Evolutionary conservation across 306 rosid genomes (phyloP).

Genomic region (Citrullus colocynthis): DNA sequence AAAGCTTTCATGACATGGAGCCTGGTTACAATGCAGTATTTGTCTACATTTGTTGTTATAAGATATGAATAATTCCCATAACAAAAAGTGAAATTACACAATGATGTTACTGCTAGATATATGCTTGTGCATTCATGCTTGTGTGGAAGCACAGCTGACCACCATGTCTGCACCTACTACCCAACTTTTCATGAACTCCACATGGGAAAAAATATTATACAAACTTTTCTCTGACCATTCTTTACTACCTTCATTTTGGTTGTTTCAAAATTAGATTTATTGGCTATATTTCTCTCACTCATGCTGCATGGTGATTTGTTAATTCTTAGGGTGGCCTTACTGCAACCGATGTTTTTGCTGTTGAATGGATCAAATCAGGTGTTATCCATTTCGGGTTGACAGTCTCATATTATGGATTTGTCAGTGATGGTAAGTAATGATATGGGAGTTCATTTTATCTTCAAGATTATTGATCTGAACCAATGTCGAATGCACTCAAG

Average conservation of each 20-base stretch:
- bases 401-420: slow-evolving; percentile 88
- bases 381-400: slow-evolving; percentile 89
- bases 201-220: background rate
- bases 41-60: background rate
- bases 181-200: background rate
- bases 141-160: background rate
- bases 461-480: background rate
- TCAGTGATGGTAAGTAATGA: slow-evolving; percentile 75
- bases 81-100: background rate
- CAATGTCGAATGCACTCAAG: background rate
- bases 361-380: slow-evolving; percentile 83
- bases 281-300: background rate
- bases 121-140: background rate
- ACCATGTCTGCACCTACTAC: background rate
- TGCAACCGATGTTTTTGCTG: slow-evolving; percentile 96
- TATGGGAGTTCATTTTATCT: background rate
- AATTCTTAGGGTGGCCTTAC: slow-evolving; percentile 91
- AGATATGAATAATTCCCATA: background rate
- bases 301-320: slow-evolving; percentile 16
- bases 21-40: background rate
- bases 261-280: background rate
- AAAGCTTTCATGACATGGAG: background rate
- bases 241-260: background rate
- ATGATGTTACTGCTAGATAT: background rate
- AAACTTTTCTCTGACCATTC: background rate